These are phyloP conservation scores for Carex sylvatica DNA, from an alignment of 202 grass and related monocot species.

Conservation along the genomic window DNA sequence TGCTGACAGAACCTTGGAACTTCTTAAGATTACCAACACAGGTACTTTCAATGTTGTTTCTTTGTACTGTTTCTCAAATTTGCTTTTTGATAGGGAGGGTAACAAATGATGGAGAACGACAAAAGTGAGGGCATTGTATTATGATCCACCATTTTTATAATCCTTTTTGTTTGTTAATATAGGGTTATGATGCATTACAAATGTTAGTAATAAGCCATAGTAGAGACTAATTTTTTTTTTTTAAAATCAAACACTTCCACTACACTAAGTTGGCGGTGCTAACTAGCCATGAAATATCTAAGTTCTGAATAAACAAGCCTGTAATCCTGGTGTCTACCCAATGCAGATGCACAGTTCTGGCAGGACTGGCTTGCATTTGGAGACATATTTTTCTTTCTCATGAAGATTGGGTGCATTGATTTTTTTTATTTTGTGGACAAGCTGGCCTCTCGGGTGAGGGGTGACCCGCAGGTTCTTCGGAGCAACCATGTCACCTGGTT, in stretches of 20 bases:
- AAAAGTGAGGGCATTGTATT: background rate
- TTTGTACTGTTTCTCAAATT: background rate
- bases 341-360: slow-evolving; percentile 87
- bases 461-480: slow-evolving; percentile 76
- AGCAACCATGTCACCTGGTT: slow-evolving; percentile 98
- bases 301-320: background rate
- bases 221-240: background rate
- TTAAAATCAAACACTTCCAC: background rate
- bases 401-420: slow-evolving; percentile 98
- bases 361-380: slow-evolving; percentile 96
- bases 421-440: slow-evolving; percentile 98
- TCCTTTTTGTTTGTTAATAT: background rate
- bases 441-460: slow-evolving; percentile 69
- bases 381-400: slow-evolving; percentile 98
- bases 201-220: background rate
- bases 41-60: slow-evolving; percentile 33
- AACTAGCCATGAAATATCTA: background rate
- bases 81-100: background rate
- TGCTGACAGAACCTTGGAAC: slow-evolving; percentile 87
- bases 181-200: background rate
- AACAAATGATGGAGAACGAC: background rate
- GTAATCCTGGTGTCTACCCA: slow-evolving; percentile 16
- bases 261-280: background rate
- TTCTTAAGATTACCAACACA: slow-evolving; percentile 80
- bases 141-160: background rate